Base-by-base conservation (phyloP, 352 stramenopile species). In the Phytopythium delawarense region DNA sequence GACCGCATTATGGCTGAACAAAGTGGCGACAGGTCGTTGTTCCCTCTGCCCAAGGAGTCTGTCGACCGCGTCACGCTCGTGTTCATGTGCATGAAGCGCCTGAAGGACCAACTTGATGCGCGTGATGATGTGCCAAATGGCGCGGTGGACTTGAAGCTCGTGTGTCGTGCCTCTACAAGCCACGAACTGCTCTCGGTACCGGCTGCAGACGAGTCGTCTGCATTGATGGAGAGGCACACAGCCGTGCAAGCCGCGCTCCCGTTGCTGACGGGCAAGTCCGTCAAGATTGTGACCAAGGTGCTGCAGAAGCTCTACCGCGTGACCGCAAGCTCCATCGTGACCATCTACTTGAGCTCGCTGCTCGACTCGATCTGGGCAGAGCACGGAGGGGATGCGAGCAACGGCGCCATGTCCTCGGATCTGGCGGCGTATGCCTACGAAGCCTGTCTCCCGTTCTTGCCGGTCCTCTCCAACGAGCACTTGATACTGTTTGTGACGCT, bases 61-160 rank as follows among this genome's bases (percentile, higher is more conserved):
- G 78, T 51, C 16, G 79, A 91, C 57, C 80, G 81, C 28, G 66
- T 87, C 18, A 86, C 80, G 6, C 62, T 93, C 7, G 51, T 93
- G 21, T 91, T 93, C 55, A 81, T 91, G 82, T 93, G 84, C 37
- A 57, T 91, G 32, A 93, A 93, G 59, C 84, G 85, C 2, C 54
- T 91, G 3, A 91, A 87, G 58, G 80, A 91, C 6, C 37, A 52
- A 6, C 28, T 52, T 5, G 55, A 61, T 8, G 64, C 86, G 13
- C 64, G 56, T 0, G 63, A 70, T 34, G 59, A 68, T 0, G 21
- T 62, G 0, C 54, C 63, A 12, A 48, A 60, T 0, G 52, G 70
- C 3, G 16, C 51, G 0, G 54, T 78, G 25, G 72, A 92, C 55
- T 79, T 89, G 51, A 93, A 93, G 63, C 65, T 76, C 15, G 67